A percentile compares a stretch with the other conserved stretches of the same genome.
phyloP scores from a whole-genome alignment of 768 basidiomycete genomes.

The Pleurotus pulmonarius region DNA sequence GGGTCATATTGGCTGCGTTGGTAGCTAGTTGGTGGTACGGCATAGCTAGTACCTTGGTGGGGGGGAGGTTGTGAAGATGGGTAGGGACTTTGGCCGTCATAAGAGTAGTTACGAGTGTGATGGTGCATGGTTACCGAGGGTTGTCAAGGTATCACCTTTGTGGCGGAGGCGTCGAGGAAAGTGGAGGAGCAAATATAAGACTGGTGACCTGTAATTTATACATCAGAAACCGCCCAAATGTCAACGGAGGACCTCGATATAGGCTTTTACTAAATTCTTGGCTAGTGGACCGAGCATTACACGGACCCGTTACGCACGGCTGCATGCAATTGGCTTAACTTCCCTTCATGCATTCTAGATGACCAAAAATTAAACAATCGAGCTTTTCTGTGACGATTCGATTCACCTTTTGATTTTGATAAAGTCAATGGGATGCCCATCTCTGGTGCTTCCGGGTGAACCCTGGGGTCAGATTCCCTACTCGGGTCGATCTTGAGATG shows the following conservation, averaged over 20 bases:
- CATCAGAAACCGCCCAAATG: constrained; percentile 35
- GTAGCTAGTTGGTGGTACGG: constrained; percentile 2
- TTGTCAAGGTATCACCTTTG: constrained; percentile 17
- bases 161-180: constrained; percentile 17
- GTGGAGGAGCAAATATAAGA: constrained; percentile 1
- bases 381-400: constrained; percentile 1
- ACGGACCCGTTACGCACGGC: constrained; percentile 9
- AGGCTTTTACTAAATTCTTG: constrained; percentile 7
- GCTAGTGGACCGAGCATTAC: constrained; percentile 1
- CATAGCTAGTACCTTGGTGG: constrained; percentile 3
- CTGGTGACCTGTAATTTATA: constrained; percentile 6
- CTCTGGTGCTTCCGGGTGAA: constrained; percentile 2
- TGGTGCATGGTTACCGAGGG: constrained; percentile 29
- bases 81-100: constrained; percentile 33
- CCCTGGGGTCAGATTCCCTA: neutral
- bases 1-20: constrained; percentile 2
- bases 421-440: neutral
- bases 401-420: constrained; percentile 1
- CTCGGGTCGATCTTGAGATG: constrained; percentile 8
- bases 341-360: constrained; percentile 6
- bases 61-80: constrained; percentile 9
- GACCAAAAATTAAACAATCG: constrained; percentile 7
- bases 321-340: neutral
- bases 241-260: constrained; percentile 18
- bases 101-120: constrained; percentile 36